These are phyloP conservation scores for Tetratostichococcus sp. DNA, from an alignment of 139 green algal genomes.

Conservation along the genomic window DNA sequence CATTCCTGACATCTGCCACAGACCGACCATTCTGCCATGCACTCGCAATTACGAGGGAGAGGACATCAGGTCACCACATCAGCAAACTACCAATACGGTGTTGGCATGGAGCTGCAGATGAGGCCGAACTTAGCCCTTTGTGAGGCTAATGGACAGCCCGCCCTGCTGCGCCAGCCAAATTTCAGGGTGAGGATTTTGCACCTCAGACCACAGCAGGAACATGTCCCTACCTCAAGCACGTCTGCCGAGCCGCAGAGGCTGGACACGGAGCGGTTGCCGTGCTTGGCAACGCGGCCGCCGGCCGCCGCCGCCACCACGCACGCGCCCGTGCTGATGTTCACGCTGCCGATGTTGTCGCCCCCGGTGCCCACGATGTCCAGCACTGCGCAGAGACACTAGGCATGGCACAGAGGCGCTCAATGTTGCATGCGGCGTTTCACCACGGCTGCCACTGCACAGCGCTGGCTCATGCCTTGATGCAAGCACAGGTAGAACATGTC, in stretches of 20 bases:
- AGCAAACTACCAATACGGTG: too few relatives aligned
- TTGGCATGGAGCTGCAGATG: too few relatives aligned
- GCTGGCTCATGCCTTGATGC: not conserved
- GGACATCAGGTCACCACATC: too few relatives aligned
- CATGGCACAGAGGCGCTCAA: too few relatives aligned
- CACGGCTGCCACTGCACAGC: too few relatives aligned
- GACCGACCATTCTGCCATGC: constrained; percentile 82
- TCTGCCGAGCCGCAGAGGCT: constrained; percentile 93
- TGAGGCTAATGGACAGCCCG: too few relatives aligned
- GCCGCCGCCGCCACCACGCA: constrained; percentile 91
- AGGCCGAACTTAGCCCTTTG: too few relatives aligned
- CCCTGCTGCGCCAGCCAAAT: too few relatives aligned
- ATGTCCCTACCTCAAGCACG: constrained; percentile 63
- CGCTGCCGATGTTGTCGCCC: constrained; percentile 93
- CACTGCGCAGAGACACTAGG: constrained; percentile 3
- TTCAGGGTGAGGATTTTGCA: too few relatives aligned
- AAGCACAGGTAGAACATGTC: too few relatives aligned
- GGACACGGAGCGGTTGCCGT: constrained; percentile 92
- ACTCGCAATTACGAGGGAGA: constrained; percentile 78
- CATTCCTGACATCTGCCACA: constrained; percentile 73
- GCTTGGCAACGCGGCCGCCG: constrained; percentile 94
- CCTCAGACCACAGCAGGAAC: too few relatives aligned
- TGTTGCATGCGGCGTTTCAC: too few relatives aligned
- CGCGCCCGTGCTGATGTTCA: constrained; percentile 98
- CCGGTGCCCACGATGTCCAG: constrained; percentile 99